Evolutionary conservation across 768 basidiomycete species (phyloP).

Genomic region (Termitomyces sp.): DNA sequence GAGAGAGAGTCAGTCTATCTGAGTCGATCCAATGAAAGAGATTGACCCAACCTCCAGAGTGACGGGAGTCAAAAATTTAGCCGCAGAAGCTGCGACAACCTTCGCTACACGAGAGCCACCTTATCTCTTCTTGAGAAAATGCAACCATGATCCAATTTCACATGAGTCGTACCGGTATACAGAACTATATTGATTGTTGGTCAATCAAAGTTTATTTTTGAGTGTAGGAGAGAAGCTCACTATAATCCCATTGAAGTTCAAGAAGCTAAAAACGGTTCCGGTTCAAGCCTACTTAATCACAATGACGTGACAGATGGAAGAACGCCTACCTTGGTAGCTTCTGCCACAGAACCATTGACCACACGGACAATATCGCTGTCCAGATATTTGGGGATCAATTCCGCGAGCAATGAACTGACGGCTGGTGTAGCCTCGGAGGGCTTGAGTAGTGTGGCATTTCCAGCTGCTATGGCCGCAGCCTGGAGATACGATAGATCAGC

Average conservation of each 20-base stretch:
- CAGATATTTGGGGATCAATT: conserved; percentile 73
- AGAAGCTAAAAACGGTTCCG: conserved; percentile 45
- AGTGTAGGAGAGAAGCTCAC: conserved; percentile 24
- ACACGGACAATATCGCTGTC: conserved; percentile 64
- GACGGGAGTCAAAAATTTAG: conserved; percentile 70
- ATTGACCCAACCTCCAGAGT: conserved; percentile 33
- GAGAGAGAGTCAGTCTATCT: background rate
- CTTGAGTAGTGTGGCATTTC: conserved; percentile 69
- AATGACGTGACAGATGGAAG: background rate
- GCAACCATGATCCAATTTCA: background rate
- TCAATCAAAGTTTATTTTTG: background rate
- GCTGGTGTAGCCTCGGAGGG: conserved; percentile 70
- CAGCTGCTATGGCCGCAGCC: conserved; percentile 76
- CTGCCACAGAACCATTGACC: conserved; percentile 64
- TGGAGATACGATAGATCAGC: conserved; percentile 7
- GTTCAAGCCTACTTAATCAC: background rate
- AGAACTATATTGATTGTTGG: conserved; percentile 35
- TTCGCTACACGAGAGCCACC: conserved; percentile 58
- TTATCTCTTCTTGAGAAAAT: background rate
- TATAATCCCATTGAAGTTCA: conserved; percentile 63
- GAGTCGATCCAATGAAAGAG: background rate
- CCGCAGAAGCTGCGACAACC: conserved; percentile 72
- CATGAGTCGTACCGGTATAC: conserved; percentile 52
- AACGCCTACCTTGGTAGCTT: conserved; percentile 50
- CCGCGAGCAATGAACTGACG: conserved; percentile 52